Evolutionary conservation across 148 eudicot species (phyloP).

Genomic region (Camellia lanceoleosa): DNA sequence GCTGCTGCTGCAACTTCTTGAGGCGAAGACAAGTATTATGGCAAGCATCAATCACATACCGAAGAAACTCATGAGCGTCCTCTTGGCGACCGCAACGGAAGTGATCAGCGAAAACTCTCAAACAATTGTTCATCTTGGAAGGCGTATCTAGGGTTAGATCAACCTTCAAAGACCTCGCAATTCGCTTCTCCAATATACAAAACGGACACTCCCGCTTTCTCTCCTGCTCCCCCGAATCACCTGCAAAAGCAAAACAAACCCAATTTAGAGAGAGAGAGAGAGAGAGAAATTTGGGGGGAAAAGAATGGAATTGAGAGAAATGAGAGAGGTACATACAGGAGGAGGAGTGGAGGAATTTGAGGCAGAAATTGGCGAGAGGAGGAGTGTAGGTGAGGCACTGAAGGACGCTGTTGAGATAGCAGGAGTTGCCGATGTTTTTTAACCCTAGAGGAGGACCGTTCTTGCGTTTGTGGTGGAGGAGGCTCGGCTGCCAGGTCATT

Average conservation of each 20-base stretch:
- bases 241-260: slow-evolving; percentile 29
- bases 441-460: slow-evolving; percentile 77
- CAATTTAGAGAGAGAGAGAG: not conserved
- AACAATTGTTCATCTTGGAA: slow-evolving; percentile 59
- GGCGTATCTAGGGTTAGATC: slow-evolving; percentile 69
- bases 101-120: slow-evolving; percentile 66
- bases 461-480: slow-evolving; percentile 45
- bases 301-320: no score
- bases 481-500: slow-evolving; percentile 75
- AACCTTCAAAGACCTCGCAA: slow-evolving; percentile 67
- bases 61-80: slow-evolving; percentile 97
- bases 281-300: no score
- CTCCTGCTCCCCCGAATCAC: slow-evolving; percentile 57
- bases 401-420: slow-evolving; percentile 90
- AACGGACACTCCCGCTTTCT: slow-evolving; percentile 83
- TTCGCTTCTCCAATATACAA: slow-evolving; percentile 84
- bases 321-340: slow-evolving; percentile 42
- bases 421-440: slow-evolving; percentile 77
- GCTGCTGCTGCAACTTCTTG: slow-evolving; percentile 67
- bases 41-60: slow-evolving; percentile 92
- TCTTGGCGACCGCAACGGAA: slow-evolving; percentile 82
- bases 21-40: slow-evolving; percentile 82
- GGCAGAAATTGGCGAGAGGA: slow-evolving; percentile 95
- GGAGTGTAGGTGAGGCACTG: slow-evolving; percentile 98
- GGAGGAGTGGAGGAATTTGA: slow-evolving; percentile 54